Conservation (phyloP, 495 filamentous ascomycete species). For the Parathielavia appendiculata region DNA sequence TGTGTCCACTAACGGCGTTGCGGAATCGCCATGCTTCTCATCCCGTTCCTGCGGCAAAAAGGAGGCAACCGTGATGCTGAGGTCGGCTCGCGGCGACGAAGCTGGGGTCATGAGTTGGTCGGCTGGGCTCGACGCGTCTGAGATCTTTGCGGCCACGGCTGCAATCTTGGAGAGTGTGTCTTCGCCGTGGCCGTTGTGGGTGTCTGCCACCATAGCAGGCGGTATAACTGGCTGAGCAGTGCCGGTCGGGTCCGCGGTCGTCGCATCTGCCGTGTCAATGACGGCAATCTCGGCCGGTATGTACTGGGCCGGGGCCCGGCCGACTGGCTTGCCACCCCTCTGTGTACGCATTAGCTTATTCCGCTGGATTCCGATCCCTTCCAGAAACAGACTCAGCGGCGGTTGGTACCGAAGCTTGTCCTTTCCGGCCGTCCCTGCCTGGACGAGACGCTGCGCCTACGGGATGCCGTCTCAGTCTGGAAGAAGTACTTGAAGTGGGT, state of each 20-base stretch:
- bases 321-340: slow-evolving; percentile 38
- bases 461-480: slow-evolving; percentile 39
- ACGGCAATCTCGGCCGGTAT: slow-evolving; percentile 4
- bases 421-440: slow-evolving; percentile 6
- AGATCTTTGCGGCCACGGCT: background rate
- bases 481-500: slow-evolving; percentile 53
- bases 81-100: background rate
- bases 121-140: background rate
- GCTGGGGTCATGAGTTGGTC: background rate
- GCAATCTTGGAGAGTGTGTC: background rate
- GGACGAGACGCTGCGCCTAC: slow-evolving; percentile 50
- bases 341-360: slow-evolving; percentile 9
- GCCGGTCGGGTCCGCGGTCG: background rate
- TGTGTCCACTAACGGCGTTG: background rate
- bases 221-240: background rate
- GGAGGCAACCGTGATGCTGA: background rate
- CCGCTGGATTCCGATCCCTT: background rate
- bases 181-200: background rate
- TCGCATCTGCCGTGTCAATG: background rate
- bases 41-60: background rate
- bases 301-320: slow-evolving; percentile 19
- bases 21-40: background rate
- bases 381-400: slow-evolving; percentile 32
- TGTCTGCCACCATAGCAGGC: background rate
- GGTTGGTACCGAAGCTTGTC: slow-evolving; percentile 32